Evolutionary conservation across 2,329 filamentous ascomycete genomes (phyloP), one percentile per base, ranked within the genome.

Genomic region (Acarospora socialis): DNA sequence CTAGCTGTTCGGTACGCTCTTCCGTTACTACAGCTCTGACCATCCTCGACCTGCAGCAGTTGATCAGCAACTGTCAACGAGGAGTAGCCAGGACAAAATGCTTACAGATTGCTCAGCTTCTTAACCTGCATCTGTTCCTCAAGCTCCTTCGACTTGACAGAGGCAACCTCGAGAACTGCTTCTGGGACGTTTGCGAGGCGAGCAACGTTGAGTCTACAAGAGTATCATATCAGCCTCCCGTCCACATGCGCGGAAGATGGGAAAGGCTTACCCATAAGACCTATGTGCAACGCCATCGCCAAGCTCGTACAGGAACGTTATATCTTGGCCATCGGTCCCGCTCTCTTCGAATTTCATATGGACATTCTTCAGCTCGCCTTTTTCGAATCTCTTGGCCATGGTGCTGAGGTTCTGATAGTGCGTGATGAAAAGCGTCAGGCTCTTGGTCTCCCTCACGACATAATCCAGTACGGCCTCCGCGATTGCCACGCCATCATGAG

Each of bases 401-500:
- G 75, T 73, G n/a, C 69, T 65, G 1, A 98, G 69, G 42, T 77
- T 77, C 58, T 98, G 90, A 54, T 98, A 98, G 58, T 98, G 90
- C 3, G 90, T 98, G 53, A 98, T 93, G 62, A 98, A 98, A 24
- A 98, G 65, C 4, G 83, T 92, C 28, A 94, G 65, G 39, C 82
- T 82, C 32, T 68, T 66, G 1, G 77, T 68, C 10, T 84, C 70
- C 15, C 73, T 66, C 16, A 92, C 77, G 39, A 95, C 71, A 48
- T 92, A 77, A 37, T 87, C 74, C 4, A 98, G 65, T 4, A 98
- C 90, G 15, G 84, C 81, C 46, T 92, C 79, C 1, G 90, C 90
- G 46, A 98, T 95, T 35, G 90, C 90, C 4, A 92, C 84, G 33
- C 90, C 90, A 53, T 98, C 90, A 52, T 95, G 84, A 7, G 90